Conservation (phyloP, 306 rosid genomes). For the Citrullus mucosospermus region DNA sequence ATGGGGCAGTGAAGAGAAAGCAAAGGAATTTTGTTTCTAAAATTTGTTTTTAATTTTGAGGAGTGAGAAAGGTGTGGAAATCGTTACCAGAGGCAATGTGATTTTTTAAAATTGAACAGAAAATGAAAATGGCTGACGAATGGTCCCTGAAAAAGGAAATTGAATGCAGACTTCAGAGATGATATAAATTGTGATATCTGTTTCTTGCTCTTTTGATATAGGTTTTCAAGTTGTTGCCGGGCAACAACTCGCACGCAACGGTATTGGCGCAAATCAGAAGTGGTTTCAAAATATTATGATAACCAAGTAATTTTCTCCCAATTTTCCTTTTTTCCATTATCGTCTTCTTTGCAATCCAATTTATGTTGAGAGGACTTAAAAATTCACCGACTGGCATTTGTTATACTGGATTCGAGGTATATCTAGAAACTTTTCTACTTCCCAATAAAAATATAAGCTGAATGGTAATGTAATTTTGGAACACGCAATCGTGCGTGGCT, state of each 20-base stretch:
- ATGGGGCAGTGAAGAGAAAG: background rate
- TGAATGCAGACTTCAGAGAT: background rate
- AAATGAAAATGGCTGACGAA: background rate
- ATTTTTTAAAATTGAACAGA: background rate
- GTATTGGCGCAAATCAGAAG: constrained; percentile 17
- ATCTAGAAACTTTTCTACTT: background rate
- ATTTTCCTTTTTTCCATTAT: background rate
- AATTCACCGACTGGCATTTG: background rate
- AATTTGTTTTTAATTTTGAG: background rate
- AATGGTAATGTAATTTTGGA: background rate
- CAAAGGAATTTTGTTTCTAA: background rate
- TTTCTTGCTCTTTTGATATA: constrained; percentile 10
- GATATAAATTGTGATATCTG: background rate
- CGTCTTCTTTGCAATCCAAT: background rate
- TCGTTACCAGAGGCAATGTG: too few relatives aligned
- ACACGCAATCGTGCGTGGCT: background rate
- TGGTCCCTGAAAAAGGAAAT: background rate
- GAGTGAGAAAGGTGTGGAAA: background rate
- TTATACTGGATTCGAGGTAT: background rate
- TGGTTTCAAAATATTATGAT: constrained; percentile 12
- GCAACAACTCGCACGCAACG: constrained; percentile 12
- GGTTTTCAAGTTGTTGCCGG: constrained; percentile 18
- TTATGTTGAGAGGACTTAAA: background rate
- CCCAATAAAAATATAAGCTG: background rate
- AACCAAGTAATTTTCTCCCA: constrained; percentile 21